Percentiles rank a stretch among this genome's conserved stretches.
Evolutionary conservation across 495 filamentous ascomycete species (phyloP).

Genomic region (Cetradonia linearis): DNA sequence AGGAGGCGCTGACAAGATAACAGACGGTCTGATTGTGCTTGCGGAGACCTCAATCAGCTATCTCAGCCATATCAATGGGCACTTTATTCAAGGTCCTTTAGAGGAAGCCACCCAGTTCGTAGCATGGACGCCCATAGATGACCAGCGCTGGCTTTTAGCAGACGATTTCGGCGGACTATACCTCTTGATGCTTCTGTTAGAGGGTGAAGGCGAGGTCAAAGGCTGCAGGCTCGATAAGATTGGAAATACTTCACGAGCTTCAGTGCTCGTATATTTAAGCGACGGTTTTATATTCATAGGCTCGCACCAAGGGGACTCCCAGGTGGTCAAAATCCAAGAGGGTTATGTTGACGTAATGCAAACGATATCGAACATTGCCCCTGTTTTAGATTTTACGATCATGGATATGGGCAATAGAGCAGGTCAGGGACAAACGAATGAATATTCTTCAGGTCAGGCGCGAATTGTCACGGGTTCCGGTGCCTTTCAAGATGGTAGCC

Average conservation of each 20-base stretch:
- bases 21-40: conserved; percentile 64
- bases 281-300: conserved; percentile 70
- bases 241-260: conserved; percentile 63
- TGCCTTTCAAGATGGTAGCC: conserved; percentile 71
- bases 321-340: conserved; percentile 57
- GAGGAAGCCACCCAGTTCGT: conserved; percentile 71
- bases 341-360: conserved; percentile 57
- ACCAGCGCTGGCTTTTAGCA: conserved; percentile 69
- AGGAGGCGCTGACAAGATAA: conserved; percentile 32
- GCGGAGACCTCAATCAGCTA: conserved; percentile 80
- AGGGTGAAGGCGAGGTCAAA: conserved; percentile 50
- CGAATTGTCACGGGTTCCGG: conserved; percentile 88
- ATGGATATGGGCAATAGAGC: conserved; percentile 88
- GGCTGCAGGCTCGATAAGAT: conserved; percentile 58
- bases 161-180: conserved; percentile 83
- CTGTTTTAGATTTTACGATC: conserved; percentile 83
- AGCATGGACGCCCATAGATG: conserved; percentile 76
- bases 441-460: conserved; percentile 90
- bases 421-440: conserved; percentile 67
- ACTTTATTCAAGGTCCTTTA: conserved; percentile 48
- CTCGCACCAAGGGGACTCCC: conserved; percentile 86
- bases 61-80: conserved; percentile 58
- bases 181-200: conserved; percentile 62
- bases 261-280: conserved; percentile 67
- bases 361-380: conserved; percentile 73